Evolutionary conservation across 768 basidiomycete species (phyloP).

Genomic region (Mycena rosella): DNA sequence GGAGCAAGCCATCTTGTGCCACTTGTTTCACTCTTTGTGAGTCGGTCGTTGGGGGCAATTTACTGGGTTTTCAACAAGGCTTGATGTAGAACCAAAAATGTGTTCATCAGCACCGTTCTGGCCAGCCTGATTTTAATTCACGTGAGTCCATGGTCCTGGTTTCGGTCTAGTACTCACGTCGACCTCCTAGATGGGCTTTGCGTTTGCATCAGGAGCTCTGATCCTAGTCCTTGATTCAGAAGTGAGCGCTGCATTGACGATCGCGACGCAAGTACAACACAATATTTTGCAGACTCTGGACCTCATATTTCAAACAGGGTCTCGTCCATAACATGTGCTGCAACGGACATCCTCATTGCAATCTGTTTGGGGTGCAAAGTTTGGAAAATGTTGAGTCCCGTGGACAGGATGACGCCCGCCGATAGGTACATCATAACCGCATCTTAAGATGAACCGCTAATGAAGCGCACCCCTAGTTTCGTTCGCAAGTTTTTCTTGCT

Average conservation of each 20-base stretch:
- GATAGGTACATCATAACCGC: neutral
- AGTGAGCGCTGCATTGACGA: neutral
- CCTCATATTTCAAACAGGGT: neutral
- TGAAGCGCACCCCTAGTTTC: neutral
- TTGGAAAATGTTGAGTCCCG: neutral
- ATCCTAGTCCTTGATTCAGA: neutral
- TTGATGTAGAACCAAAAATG: neutral
- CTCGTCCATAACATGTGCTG: neutral
- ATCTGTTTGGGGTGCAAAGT: neutral
- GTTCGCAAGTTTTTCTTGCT: too few relatives aligned
- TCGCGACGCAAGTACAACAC: neutral
- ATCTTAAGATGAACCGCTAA: neutral
- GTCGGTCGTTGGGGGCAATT: neutral
- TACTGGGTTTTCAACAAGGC: neutral
- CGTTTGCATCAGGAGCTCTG: too few relatives aligned
- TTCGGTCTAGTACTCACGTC: neutral
- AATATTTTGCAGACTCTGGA: neutral
- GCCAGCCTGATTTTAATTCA: neutral
- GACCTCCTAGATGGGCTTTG: neutral
- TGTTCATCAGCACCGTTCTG: neutral
- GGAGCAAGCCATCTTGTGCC: too few relatives aligned
- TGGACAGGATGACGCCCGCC: neutral
- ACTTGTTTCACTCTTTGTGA: neutral
- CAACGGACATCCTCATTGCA: neutral
- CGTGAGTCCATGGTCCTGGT: neutral